These are phyloP conservation scores for Rhipidocladum racemiflorum DNA, from an alignment of 176 grass and related monocot genomes.

Conservation along the genomic window DNA sequence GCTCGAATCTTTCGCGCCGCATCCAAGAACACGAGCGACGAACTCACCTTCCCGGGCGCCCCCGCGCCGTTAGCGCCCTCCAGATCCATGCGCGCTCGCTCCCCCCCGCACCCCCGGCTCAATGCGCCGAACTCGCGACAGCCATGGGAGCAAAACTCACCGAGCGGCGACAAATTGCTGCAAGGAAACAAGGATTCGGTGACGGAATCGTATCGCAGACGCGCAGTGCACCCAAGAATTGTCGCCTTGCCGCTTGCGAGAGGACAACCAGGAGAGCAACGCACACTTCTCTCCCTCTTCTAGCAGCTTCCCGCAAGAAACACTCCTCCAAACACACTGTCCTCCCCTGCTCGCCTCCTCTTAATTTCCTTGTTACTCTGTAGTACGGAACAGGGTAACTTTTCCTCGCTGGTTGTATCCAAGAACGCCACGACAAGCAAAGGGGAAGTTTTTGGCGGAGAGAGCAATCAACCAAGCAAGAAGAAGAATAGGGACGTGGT, in stretches of 20 bases:
- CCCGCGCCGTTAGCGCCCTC: slow-evolving; percentile 36
- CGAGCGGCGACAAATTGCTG: not conserved
- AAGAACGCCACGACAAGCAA: slow-evolving; percentile 37
- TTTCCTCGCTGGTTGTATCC: slow-evolving; percentile 21
- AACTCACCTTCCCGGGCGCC: slow-evolving; percentile 48
- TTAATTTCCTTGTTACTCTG: not conserved
- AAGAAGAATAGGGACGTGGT: slow-evolving; percentile 18
- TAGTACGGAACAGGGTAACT: slow-evolving; percentile 20
- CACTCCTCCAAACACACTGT: not conserved
- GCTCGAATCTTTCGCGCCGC: not conserved
- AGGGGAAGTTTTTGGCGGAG: not conserved
- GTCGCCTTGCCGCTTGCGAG: slow-evolving; percentile 32
- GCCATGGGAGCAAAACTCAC: slow-evolving; percentile 24
- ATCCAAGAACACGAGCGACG: not conserved
- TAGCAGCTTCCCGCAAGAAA: slow-evolving; percentile 30
- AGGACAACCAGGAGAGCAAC: slow-evolving; percentile 8
- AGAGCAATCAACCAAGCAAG: slow-evolving; percentile 27
- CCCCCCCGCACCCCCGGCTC: not conserved
- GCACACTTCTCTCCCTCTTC: slow-evolving; percentile 18
- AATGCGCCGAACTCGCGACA: slow-evolving; percentile 34
- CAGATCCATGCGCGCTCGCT: slow-evolving; percentile 51
- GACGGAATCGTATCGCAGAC: slow-evolving; percentile 20
- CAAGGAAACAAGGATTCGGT: slow-evolving; percentile 2
- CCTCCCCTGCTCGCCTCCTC: not conserved
- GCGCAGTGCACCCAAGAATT: slow-evolving; percentile 31